Evolutionary conservation across 78 protist species (phyloP).

Genomic region (Chrysochromulina parva): DNA sequence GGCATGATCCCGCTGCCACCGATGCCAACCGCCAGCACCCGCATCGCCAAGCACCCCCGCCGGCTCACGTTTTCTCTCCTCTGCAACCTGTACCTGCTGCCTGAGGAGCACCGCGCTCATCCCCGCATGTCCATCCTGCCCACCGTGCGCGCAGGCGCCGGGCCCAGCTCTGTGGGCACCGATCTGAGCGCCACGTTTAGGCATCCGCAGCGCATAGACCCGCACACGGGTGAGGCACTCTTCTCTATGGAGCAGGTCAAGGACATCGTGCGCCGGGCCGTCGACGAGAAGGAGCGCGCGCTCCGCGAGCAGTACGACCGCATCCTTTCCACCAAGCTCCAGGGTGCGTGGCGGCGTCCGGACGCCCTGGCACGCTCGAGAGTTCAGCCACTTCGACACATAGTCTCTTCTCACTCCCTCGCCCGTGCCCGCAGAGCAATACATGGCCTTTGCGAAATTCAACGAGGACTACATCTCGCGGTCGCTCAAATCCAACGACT

Average conservation of each 20-base stretch:
- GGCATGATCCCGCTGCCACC: too few species aligned
- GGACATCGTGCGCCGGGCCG: conserved; percentile 1
- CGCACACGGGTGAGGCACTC: background rate
- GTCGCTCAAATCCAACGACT: background rate
- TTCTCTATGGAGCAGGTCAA: background rate
- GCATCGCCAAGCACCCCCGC: too few species aligned
- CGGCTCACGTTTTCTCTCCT: too few species aligned
- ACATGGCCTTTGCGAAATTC: background rate
- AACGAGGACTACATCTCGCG: conserved; percentile 33
- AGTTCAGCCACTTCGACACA: too few species aligned
- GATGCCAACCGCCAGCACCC: too few species aligned
- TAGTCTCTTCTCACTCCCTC: background rate
- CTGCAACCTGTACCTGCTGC: too few species aligned
- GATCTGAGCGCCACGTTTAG: too few species aligned
- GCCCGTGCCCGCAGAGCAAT: conserved; percentile 3
- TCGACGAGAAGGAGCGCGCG: background rate
- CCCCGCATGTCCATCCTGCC: too few species aligned
- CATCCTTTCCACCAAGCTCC: background rate
- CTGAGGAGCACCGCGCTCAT: too few species aligned
- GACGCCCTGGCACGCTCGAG: too few species aligned
- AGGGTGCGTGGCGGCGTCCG: background rate
- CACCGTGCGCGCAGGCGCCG: too few species aligned
- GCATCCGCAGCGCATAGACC: background rate
- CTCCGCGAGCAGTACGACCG: background rate
- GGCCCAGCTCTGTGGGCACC: too few species aligned